Evolutionary conservation across 169 alveolate species (phyloP), one percentile per base, ranked within the genome.

Genomic region (Plasmodium relictum): DNA sequence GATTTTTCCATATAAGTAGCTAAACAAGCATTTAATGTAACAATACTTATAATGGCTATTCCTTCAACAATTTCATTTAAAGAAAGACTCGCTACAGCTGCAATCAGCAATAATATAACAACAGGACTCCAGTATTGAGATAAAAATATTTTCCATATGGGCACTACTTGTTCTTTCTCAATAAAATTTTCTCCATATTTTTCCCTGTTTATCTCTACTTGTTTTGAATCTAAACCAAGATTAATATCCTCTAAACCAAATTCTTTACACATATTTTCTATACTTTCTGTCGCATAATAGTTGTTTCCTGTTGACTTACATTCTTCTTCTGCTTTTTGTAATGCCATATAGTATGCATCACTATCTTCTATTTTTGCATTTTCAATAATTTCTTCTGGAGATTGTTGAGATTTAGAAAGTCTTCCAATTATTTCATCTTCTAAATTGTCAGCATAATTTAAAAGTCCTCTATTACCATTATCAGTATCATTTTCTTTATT

Each of bases 1-100:
- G 97, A 94, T 66, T 93, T 93, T 72, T 96, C 98, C 98, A 96
- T 96, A 89, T 96, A 96, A 0, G 98, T 95, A 12, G 99, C 99
- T 88, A 97, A 93, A 59, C 95, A 94, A 18, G 99, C 98, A 83
- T 97, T 97, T 52, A 97, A 80, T 69, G 95, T 92, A 74, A 96
- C 97, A 50, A 97, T 97, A 87, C 95, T 74, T 52, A 97, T 80
- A 54, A 97, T 97, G 45, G 97, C 96, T 24, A 92, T 87, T 56
- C 98, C 99, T 63, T 96, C 98, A n/a, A 97, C 97, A 92, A 93
- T 73, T 89, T 95, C 97, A 39, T 94, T 95, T 50, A 96, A 92
- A 3, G 95, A 96, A 2, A 96, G 85, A 24, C 96, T 83, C 48
- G 95, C 98, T 2, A 94, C 74, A 0, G 98, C 93, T 4, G 98